Base-by-base conservation (phyloP, 1,284 basidiomycete species). In the Kwoniella shivajii region DNA sequence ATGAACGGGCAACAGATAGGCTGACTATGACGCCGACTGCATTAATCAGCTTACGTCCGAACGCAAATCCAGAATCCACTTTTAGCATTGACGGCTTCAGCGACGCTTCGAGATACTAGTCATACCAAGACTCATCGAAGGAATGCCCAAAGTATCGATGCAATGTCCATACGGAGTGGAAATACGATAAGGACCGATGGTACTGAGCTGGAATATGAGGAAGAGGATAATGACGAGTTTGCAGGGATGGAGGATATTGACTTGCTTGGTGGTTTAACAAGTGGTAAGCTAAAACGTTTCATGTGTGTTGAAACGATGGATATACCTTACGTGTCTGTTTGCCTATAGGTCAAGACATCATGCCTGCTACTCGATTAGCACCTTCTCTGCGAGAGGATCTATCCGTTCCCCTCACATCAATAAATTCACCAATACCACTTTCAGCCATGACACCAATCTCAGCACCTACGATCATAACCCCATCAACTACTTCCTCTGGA, bases 61-160 rank as follows among this genome's bases (percentile, higher is more conserved):
- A 84, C 90, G n/a, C 80, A 82, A 43, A 83, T 88, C 38, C 66
- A 78, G 1, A 85, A 91, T 63, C 90, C 91, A 3, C 74, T 93
- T 5, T 81, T 93, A 16, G 90, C 87, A 63, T 75, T 94, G 18
- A 94, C 91, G 0, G 82, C 86, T 3, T 90, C 88, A 0, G 82
- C 85, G 13, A 93, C 90, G 0, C 77, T 92, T 16, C 84, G 90
- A 48, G 88, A 90, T 36, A 86, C 84, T 62, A 83, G 85, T 0
- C 72, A 55, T 27, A 54, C 44, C 26, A 57, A 43, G 33, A 50
- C 50, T 18, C 54, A 63, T 27, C 58, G 61, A 22, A 64, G 59
- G 20, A 50, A 50, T 2, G 59, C 54, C 0, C 57, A 50, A n/a
- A 64, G 59, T 14, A 43, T 62, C 3, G 71, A 71, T 41, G 56